A percentile compares a stretch with the other conserved stretches of the same genome.
These are phyloP conservation scores for Trichoderma orchidacearum DNA, from an alignment of 495 filamentous ascomycete species.

Conservation along the genomic window DNA sequence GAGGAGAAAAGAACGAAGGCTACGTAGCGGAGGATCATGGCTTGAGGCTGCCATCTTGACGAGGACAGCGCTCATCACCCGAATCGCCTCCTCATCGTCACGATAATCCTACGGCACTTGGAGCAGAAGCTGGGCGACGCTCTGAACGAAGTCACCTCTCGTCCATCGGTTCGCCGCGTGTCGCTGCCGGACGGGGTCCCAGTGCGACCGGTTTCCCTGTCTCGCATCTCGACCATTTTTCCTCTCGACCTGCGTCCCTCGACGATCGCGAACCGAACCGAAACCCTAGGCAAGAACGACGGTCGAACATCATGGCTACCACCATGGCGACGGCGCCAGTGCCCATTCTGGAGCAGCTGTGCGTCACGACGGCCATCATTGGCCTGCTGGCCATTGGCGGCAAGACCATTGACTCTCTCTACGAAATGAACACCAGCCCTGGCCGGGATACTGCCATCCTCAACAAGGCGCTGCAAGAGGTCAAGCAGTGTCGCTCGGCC, in stretches of 20 bases:
- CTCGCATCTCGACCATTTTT: no score
- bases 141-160: no score
- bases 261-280: no score
- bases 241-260: no score
- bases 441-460: background rate
- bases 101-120: no score
- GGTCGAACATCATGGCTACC: background rate
- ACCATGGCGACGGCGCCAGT: background rate
- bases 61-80: background rate
- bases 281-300: background rate
- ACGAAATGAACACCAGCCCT: background rate
- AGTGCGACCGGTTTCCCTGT: no score
- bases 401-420: background rate
- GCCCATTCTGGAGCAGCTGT: background rate
- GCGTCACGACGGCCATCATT: background rate
- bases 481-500: background rate
- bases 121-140: no score
- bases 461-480: background rate
- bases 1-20: no score
- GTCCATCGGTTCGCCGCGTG: no score
- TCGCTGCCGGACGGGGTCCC: no score
- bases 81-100: background rate
- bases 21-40: no score
- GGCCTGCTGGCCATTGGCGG: background rate
- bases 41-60: background rate